Evolutionary conservation across 2,329 filamentous ascomycete genomes (phyloP), one percentile per base, ranked within the genome.

Genomic region (Xylaria sp.): DNA sequence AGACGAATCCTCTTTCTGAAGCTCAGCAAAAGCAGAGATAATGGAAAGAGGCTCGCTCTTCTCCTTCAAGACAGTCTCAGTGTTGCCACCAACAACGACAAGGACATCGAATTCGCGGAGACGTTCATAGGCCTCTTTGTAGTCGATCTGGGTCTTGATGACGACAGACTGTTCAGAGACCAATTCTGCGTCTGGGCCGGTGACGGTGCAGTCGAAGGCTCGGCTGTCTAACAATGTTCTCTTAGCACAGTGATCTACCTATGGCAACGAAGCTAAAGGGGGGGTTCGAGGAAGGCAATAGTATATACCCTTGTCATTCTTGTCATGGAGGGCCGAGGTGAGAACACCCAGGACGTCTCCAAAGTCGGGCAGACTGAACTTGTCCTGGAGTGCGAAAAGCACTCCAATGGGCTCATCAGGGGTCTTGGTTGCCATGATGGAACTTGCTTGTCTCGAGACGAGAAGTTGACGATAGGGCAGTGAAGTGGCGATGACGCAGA

Each of bases 101-200:
- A 95, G 81, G 63, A 94, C 81, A 73, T 95, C 91, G 72, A 89
- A 92, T 65, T 92, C 88, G 66, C 86, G 78, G 53, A 92, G 83
- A 66, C 80, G 80, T 61, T 90, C 83, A 75, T 91, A 82, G 63
- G 90, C 90, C 71, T 93, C 89, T 71, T 89, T 88, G 80, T 84
- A 91, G 72, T 85, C 81, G 74, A 92, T 86, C 75, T 94, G 87
- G 63, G 89, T 85, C 69, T 84, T 83, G 74, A 94, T 78, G 67
- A 85, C 80, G 70, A 88, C 82, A 66, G 89, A 89, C 74, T 91
- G 79, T 48, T 76, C 73, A 30, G 82, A 83, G 54, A 85, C 70
- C 50, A 83, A 77, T 74, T 82, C 79, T 67, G 79, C 74, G 68
- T 85, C 82, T 62, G 76, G 75, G 37, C 75, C 78, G 42, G 79